A percentile compares a stretch with the other conserved stretches of the same genome.
Evolutionary conservation across 352 stramenopile genomes (phyloP).

Genomic region (Pythium chondricola): DNA sequence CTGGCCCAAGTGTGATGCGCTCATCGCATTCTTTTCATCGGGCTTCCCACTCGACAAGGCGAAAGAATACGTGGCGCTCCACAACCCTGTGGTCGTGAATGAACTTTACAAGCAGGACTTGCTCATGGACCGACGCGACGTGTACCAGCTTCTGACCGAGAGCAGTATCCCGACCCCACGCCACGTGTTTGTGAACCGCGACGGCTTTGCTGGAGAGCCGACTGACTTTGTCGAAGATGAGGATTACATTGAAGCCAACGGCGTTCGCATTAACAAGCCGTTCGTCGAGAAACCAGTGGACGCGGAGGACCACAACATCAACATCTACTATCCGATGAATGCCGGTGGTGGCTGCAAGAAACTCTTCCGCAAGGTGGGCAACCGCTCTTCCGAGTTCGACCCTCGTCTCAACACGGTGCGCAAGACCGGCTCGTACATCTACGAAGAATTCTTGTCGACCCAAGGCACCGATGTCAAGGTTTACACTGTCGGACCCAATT

Average conservation of each 20-base stretch:
- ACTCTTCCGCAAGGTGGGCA: conserved; percentile 97
- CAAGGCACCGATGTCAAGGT: conserved; percentile 99
- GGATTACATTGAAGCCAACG: conserved; percentile 86
- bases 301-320: conserved; percentile 99
- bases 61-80: conserved; percentile 93
- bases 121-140: conserved; percentile 93
- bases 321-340: conserved; percentile 99
- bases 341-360: conserved; percentile 98
- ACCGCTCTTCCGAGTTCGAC: conserved; percentile 93
- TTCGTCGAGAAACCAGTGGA: conserved; percentile 99
- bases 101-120: conserved; percentile 94
- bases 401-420: conserved; percentile 94
- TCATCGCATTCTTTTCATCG: conserved; percentile 98
- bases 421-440: conserved; percentile 89
- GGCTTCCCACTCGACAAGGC: conserved; percentile 98
- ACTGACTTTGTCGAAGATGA: conserved; percentile 56
- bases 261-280: conserved; percentile 96
- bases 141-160: conserved; percentile 92
- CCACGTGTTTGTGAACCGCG: conserved; percentile 93
- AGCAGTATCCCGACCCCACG: conserved; percentile 92
- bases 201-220: conserved; percentile 76
- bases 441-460: conserved; percentile 98
- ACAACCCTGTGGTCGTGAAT: conserved; percentile 95
- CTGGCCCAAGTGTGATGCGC: conserved; percentile 93
- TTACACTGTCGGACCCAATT: conserved; percentile 97